Evolutionary conservation across 2,329 filamentous ascomycete species (phyloP).

Genomic region (Onygena corvina): DNA sequence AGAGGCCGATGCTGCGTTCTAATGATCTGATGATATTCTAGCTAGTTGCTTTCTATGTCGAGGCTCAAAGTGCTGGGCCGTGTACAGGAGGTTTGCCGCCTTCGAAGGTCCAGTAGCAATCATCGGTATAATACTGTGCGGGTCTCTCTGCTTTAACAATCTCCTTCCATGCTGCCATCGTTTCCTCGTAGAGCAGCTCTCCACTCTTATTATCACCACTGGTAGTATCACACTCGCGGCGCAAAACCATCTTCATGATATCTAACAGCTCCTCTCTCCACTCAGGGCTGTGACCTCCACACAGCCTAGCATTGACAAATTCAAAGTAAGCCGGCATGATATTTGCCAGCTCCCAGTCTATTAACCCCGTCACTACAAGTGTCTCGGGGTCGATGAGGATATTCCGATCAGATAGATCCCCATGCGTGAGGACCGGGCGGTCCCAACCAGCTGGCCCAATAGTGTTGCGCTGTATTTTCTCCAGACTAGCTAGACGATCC

Average conservation of each 20-base stretch:
- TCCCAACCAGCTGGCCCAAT: conserved; percentile 12
- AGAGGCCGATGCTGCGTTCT: too few species aligned
- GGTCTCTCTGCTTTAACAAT: conserved; percentile 13
- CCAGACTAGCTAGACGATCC: conserved; percentile 12
- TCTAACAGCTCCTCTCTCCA: conserved; percentile 16
- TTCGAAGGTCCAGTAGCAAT: conserved; percentile 15
- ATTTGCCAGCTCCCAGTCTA: conserved; percentile 16
- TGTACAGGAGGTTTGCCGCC: too few species aligned
- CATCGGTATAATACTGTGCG: conserved; percentile 13
- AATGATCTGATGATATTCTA: too few species aligned
- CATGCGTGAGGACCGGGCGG: conserved; percentile 15
- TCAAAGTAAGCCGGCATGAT: conserved; percentile 17
- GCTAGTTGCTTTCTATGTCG: too few species aligned
- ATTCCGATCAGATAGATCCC: conserved; percentile 15
- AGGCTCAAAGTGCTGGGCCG: too few species aligned
- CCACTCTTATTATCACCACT: conserved; percentile 1
- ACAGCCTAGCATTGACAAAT: conserved; percentile 14
- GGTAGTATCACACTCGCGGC: conserved; percentile 13
- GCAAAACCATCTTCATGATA: conserved; percentile 16
- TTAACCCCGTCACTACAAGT: conserved; percentile 15
- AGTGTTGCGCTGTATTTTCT: conserved; percentile 15
- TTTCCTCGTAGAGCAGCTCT: conserved; percentile 13
- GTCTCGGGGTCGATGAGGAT: conserved; percentile 15
- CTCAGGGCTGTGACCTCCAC: conserved; percentile 14
- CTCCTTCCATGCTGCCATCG: conserved; percentile 13